phyloP scores from a whole-genome alignment of 192 early-diverging fungal genomes.

The Backusella mclennaniae region DNA sequence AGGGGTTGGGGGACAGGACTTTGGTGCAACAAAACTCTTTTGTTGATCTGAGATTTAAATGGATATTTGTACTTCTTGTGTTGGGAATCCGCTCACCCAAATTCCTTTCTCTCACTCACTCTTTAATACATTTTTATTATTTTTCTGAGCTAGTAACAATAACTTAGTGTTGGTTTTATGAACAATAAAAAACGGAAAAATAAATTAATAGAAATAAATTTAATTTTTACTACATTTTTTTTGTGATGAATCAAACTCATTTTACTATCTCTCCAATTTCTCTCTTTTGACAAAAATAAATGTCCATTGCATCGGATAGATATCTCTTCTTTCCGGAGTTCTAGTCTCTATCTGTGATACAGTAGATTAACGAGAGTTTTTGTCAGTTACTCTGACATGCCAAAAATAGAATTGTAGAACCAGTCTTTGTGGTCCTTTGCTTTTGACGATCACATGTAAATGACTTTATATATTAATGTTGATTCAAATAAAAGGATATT shows the following conservation, averaged over 20 bases:
- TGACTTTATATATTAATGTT: not conserved
- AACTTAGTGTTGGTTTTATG: not conserved
- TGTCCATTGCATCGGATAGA: not conserved
- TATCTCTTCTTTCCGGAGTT: not conserved
- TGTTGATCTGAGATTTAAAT: not conserved
- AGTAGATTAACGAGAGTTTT: not conserved
- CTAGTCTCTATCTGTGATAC: not conserved
- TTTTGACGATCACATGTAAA: constrained; percentile 10
- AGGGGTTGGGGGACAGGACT: not conserved
- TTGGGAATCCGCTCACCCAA: not conserved
- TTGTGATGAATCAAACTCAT: not conserved
- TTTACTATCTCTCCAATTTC: not conserved
- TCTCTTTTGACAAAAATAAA: not conserved
- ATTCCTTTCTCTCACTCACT: not conserved
- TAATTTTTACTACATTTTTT: not conserved
- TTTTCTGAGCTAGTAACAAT: not conserved
- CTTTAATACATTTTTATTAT: not conserved
- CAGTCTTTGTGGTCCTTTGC: not conserved
- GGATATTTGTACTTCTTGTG: not conserved
- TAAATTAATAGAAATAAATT: not conserved
- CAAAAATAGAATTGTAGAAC: constrained; percentile 5
- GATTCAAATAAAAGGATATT: not conserved
- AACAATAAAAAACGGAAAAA: not conserved
- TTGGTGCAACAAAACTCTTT: not conserved
- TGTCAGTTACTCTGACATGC: not conserved